Percentiles rank a stretch among this genome's conserved stretches.
These are phyloP conservation scores for Suillus fuscotomentosus DNA, from an alignment of 768 basidiomycete genomes.

Conservation along the genomic window DNA sequence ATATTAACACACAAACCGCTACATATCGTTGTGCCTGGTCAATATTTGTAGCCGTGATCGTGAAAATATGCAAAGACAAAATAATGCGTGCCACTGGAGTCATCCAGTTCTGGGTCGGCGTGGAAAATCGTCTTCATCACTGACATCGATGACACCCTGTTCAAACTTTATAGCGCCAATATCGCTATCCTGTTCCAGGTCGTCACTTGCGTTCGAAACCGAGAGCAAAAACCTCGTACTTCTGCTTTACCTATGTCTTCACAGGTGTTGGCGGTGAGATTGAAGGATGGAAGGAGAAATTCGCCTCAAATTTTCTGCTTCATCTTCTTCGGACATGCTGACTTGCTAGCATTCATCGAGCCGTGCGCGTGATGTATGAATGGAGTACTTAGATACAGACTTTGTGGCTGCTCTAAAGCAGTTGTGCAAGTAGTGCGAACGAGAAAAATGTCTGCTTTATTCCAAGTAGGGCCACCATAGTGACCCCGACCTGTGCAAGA, in stretches of 20 bases:
- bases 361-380: not conserved
- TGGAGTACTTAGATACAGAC: not conserved
- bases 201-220: conserved; percentile 19
- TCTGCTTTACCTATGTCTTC: conserved; percentile 14
- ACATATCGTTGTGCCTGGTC: not conserved
- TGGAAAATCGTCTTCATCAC: conserved; percentile 24
- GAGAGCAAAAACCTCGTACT: conserved; percentile 11
- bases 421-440: not conserved
- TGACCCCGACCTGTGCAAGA: not conserved
- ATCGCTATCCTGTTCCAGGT: conserved; percentile 38
- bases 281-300: conserved; percentile 29
- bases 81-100: not conserved
- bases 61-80: not conserved
- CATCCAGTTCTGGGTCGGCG: conserved; percentile 18
- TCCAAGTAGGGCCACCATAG: not conserved
- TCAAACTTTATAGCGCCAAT: conserved; percentile 54
- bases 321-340: conserved; percentile 24
- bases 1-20: not conserved
- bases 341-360: conserved; percentile 17
- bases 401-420: not conserved
- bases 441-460: not conserved
- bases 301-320: conserved; percentile 46
- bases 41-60: not conserved
- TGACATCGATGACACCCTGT: conserved; percentile 24
- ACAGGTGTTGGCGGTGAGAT: conserved; percentile 12